A percentile compares a stretch with the other conserved stretches of the same genome.
phyloP scores from a whole-genome alignment of 306 rosid genomes.

The Urtica urens region DNA sequence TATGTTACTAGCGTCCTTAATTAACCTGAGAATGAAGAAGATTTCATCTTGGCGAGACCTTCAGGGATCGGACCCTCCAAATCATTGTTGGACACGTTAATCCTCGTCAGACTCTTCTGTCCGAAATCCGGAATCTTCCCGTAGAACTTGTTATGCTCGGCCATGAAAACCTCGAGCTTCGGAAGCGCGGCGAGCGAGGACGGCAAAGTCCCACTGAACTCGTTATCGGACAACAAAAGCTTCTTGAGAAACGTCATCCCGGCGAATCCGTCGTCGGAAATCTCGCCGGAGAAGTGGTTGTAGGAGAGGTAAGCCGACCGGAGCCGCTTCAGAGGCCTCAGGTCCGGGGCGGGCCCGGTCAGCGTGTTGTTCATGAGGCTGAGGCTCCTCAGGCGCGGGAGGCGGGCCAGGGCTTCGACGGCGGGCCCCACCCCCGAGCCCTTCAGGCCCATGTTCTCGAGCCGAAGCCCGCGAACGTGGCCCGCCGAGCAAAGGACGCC shows the following conservation, averaged over 20 bases:
- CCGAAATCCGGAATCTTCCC: slow-evolving; percentile 56
- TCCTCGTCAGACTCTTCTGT: slow-evolving; percentile 17
- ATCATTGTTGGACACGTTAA: slow-evolving; percentile 47
- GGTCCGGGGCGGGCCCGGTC: slow-evolving; percentile 47
- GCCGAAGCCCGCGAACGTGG: slow-evolving; percentile 48
- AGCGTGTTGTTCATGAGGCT: slow-evolving; percentile 81
- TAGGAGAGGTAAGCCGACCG: slow-evolving; percentile 46
- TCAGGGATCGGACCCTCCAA: slow-evolving; percentile 69
- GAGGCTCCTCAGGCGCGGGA: slow-evolving; percentile 30
- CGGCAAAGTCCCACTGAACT: slow-evolving; percentile 58
- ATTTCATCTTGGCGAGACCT: slow-evolving; percentile 25
- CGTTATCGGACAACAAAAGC: slow-evolving; percentile 38
- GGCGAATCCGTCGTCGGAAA: slow-evolving; percentile 53
- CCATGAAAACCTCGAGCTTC: slow-evolving; percentile 33
- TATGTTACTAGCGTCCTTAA: too few species aligned
- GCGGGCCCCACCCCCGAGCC: slow-evolving; percentile 52
- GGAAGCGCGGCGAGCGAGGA: slow-evolving; percentile 50
- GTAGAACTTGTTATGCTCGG: slow-evolving; percentile 60
- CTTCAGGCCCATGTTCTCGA: slow-evolving; percentile 52
- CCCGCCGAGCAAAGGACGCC: slow-evolving; percentile 48
- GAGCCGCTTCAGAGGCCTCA: slow-evolving; percentile 28
- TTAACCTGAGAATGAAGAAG: slow-evolving; percentile 41
- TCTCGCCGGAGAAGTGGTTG: slow-evolving; percentile 60
- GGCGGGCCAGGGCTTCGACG: slow-evolving; percentile 22
- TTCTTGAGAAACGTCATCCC: slow-evolving; percentile 43